Evolutionary conservation across 768 basidiomycete species (phyloP).

Genomic region (Psilocybe cyanescens): DNA sequence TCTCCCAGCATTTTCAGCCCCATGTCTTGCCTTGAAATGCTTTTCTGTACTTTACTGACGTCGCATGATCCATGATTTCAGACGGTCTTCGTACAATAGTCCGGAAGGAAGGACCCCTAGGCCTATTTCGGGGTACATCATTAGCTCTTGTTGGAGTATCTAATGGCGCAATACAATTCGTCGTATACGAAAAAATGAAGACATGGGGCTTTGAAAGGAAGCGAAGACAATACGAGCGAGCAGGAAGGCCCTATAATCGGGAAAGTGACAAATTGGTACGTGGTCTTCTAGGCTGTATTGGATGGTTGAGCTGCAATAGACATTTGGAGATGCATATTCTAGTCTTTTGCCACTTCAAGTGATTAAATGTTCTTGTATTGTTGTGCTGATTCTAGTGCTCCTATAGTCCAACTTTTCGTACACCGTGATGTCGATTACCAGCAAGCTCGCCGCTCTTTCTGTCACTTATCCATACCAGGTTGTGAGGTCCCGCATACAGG

Average conservation of each 20-base stretch:
- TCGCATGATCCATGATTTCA: constrained; percentile 16
- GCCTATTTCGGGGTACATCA: constrained; percentile 86
- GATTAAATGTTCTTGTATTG: neutral
- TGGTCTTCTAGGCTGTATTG: constrained; percentile 9
- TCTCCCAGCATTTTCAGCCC: neutral
- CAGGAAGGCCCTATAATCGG: constrained; percentile 67
- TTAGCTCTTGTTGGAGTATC: constrained; percentile 91
- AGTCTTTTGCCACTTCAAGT: neutral
- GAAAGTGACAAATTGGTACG: constrained; percentile 88
- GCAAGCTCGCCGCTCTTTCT: constrained; percentile 83
- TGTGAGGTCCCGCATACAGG: constrained; percentile 91
- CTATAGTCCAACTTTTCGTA: constrained; percentile 87
- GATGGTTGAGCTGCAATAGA: neutral
- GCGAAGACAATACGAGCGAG: constrained; percentile 57
- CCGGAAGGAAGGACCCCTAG: constrained; percentile 72
- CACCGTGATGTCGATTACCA: constrained; percentile 88
- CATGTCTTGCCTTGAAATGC: neutral
- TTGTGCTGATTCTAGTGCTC: neutral
- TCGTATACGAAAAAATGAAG: constrained; percentile 97
- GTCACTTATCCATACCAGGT: constrained; percentile 98
- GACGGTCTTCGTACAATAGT: constrained; percentile 76
- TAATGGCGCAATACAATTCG: constrained; percentile 95
- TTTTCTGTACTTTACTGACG: neutral
- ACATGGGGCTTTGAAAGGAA: constrained; percentile 84
- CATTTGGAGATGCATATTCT: neutral